Percentiles rank a stretch among this genome's conserved stretches.
phyloP scores from a whole-genome alignment of 2,329 filamentous ascomycete genomes.

The Epichloe sylvatica region DNA sequence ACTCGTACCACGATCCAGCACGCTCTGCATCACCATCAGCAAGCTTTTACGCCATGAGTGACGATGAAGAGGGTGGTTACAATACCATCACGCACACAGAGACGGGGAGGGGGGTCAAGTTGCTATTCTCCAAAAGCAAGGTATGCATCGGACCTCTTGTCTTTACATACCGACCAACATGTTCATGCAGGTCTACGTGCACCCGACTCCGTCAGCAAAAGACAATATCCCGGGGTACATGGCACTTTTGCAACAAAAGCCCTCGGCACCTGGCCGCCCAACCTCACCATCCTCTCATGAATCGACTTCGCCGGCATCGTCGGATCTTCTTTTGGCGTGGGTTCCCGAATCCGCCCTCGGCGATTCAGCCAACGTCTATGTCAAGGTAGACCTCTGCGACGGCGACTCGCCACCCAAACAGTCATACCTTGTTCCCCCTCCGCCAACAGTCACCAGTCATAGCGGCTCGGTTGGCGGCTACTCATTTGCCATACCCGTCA shows the following conservation, averaged over 20 bases:
- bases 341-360: constrained; percentile 79
- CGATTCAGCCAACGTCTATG: constrained; percentile 75
- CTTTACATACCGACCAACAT: neutral
- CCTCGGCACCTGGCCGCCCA: constrained; percentile 26
- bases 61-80: constrained; percentile 91
- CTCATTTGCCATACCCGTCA: constrained; percentile 81
- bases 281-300: constrained; percentile 18
- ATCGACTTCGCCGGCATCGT: constrained; percentile 36
- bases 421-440: constrained; percentile 80
- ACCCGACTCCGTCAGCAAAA: constrained; percentile 81
- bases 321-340: constrained; percentile 82
- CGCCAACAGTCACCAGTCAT: constrained; percentile 71
- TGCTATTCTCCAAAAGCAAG: constrained; percentile 95
- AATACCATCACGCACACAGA: constrained; percentile 76
- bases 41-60: constrained; percentile 56
- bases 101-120: constrained; percentile 72
- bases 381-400: constrained; percentile 85
- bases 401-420: constrained; percentile 69
- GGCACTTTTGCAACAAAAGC: constrained; percentile 82
- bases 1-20: neutral
- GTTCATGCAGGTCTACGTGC: constrained; percentile 66
- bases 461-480: constrained; percentile 61
- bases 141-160: constrained; percentile 27
- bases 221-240: constrained; percentile 95
- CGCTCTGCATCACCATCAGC: constrained; percentile 8